Conservation (phyloP, 352 stramenopile species). For the Discostella stelligera region DNA sequence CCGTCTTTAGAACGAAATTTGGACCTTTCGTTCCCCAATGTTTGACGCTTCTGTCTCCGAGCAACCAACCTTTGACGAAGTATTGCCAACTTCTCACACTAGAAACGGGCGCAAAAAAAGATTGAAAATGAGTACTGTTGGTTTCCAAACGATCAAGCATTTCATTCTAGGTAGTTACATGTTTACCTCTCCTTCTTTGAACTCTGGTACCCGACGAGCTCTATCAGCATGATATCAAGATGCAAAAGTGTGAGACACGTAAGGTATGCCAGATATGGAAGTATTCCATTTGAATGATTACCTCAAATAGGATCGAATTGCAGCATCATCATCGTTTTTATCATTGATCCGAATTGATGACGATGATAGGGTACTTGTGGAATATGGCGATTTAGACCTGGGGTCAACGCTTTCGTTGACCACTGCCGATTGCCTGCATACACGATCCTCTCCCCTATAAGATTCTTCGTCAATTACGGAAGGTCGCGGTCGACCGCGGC, state of each 20-base stretch:
- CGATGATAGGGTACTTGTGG: constrained; percentile 8
- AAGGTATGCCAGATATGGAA: neutral
- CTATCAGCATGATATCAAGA: constrained; percentile 10
- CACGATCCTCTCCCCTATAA: constrained; percentile 25
- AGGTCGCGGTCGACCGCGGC: constrained; percentile 20
- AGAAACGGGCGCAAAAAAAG: neutral
- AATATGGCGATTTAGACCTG: constrained; percentile 20
- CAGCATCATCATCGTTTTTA: constrained; percentile 4
- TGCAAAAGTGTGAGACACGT: neutral
- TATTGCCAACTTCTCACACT: constrained; percentile 51
- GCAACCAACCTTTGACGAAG: constrained; percentile 47
- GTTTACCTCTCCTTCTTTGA: constrained; percentile 54
- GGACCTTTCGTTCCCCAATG: constrained; percentile 2
- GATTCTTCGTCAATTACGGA: constrained; percentile 10
- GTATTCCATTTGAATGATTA: neutral
- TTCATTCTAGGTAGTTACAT: neutral
- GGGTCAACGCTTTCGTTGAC: constrained; percentile 16
- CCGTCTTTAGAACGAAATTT: neutral
- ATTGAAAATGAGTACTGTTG: neutral
- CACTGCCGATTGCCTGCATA: constrained; percentile 10
- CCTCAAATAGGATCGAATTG: constrained; percentile 23
- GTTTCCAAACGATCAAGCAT: neutral
- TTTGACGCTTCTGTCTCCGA: constrained; percentile 24
- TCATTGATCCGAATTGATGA: neutral
- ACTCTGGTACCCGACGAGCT: constrained; percentile 35